These are phyloP conservation scores for Hypoxylon sp. DNA, from an alignment of 2,329 filamentous ascomycete species.

Conservation along the genomic window DNA sequence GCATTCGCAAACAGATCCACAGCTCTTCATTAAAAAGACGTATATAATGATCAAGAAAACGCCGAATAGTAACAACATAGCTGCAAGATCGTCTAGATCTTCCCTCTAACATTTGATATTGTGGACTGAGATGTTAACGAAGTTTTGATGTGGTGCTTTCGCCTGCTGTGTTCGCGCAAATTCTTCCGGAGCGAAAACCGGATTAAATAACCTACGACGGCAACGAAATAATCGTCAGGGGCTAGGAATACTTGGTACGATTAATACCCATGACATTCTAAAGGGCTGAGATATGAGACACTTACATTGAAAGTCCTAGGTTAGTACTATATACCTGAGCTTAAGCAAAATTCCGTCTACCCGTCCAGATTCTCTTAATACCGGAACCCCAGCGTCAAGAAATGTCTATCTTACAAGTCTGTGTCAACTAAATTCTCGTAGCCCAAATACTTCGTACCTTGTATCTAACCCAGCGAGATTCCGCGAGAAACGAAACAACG, in stretches of 20 bases:
- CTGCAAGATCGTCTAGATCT: neutral
- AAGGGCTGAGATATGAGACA: neutral
- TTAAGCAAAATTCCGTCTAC: neutral
- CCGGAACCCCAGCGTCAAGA: neutral
- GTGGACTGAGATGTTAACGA: neutral
- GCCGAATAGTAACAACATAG: neutral
- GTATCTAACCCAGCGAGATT: neutral
- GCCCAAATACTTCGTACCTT: neutral
- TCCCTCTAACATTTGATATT: neutral
- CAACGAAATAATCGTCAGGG: neutral
- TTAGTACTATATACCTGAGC: neutral
- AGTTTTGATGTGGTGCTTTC: neutral
- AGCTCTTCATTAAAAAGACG: neutral
- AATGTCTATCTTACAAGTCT: neutral
- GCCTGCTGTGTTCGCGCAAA: neutral
- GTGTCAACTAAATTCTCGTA: neutral
- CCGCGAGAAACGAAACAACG: neutral
- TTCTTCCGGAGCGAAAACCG: neutral
- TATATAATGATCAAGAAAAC: neutral
- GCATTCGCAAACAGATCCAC: neutral
- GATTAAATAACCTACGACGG: neutral
- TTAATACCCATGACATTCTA: neutral
- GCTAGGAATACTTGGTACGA: neutral
- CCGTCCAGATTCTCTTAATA: neutral
- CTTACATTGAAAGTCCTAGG: neutral